A percentile compares a stretch with the other conserved stretches of the same genome.
Evolutionary conservation across 208 protist species (phyloP).

Genomic region (Trypanosoma cruzi): DNA sequence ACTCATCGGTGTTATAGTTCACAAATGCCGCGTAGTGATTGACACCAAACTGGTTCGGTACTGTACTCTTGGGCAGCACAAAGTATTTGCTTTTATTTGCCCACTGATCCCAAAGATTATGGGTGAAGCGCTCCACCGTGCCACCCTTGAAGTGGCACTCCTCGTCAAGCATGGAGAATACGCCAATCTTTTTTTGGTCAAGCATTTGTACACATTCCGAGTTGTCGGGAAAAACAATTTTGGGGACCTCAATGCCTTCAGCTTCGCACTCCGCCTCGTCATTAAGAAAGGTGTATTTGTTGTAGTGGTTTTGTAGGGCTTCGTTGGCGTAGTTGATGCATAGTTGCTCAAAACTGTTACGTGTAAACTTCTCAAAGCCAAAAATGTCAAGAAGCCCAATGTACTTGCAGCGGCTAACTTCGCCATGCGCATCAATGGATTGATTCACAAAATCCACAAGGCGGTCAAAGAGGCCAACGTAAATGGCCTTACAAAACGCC

Average conservation of each 20-base stretch:
- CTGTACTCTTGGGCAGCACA: slow-evolving; percentile 82
- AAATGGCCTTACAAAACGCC: slow-evolving; percentile 91
- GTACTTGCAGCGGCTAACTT: slow-evolving; percentile 65
- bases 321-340: slow-evolving; percentile 99
- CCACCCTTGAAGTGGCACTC: slow-evolving; percentile 86
- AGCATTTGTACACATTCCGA: slow-evolving; percentile 89
- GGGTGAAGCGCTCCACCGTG: slow-evolving; percentile 69
- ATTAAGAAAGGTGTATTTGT: slow-evolving; percentile 95
- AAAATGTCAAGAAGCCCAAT: slow-evolving; percentile 97
- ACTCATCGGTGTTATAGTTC: slow-evolving; percentile 85
- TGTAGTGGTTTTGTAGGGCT: slow-evolving; percentile 97
- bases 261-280: slow-evolving; percentile 93
- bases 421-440: slow-evolving; percentile 61
- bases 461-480: slow-evolving; percentile 89
- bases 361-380: slow-evolving; percentile 96
- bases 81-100: slow-evolving; percentile 65
- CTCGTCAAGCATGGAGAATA: slow-evolving; percentile 93
- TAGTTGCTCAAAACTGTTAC: slow-evolving; percentile 97
- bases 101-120: slow-evolving; percentile 74
- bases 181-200: slow-evolving; percentile 67
- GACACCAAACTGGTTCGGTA: slow-evolving; percentile 88
- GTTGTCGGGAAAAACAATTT: slow-evolving; percentile 90
- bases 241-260: slow-evolving; percentile 79
- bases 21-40: slow-evolving; percentile 93
- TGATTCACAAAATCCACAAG: slow-evolving; percentile 88